Conservation (phyloP, 73 alveolate species). For the Paramecium sexaurelia region DNA sequence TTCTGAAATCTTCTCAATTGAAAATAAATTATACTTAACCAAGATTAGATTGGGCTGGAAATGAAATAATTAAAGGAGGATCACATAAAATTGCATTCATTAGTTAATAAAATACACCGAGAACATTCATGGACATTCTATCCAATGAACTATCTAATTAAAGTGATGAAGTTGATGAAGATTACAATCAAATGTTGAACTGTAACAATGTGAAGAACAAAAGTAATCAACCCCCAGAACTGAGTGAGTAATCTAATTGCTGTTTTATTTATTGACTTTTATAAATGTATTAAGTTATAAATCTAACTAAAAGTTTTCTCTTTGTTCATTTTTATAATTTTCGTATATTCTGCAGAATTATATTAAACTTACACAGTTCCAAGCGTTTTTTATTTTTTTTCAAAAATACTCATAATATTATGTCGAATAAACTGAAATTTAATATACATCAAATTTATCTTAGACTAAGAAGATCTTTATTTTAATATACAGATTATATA, state of each 20-base stretch:
- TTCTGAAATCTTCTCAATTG: not conserved
- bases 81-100: not conserved
- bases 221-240: not conserved
- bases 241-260: not conserved
- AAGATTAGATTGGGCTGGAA: slow-evolving; percentile 39
- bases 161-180: not conserved
- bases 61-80: slow-evolving; percentile 18
- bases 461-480: not conserved
- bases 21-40: not conserved
- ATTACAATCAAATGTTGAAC: not conserved
- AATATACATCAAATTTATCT: not conserved
- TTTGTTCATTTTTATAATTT: too few species aligned
- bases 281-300: not conserved
- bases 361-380: too few species aligned
- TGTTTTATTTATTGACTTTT: slow-evolving; percentile 19
- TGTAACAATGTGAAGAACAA: not conserved
- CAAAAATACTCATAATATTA: too few species aligned
- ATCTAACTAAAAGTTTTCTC: too few species aligned
- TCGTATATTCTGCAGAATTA: too few species aligned
- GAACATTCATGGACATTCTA: not conserved
- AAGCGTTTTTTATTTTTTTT: too few species aligned
- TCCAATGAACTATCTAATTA: not conserved
- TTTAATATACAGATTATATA: not conserved
- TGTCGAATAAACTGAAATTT: not conserved
- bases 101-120: not conserved